Percentiles rank a stretch among this genome's conserved stretches.
Conservation (phyloP, 164 flowering plant species). For the Aristolochia californica region DNA sequence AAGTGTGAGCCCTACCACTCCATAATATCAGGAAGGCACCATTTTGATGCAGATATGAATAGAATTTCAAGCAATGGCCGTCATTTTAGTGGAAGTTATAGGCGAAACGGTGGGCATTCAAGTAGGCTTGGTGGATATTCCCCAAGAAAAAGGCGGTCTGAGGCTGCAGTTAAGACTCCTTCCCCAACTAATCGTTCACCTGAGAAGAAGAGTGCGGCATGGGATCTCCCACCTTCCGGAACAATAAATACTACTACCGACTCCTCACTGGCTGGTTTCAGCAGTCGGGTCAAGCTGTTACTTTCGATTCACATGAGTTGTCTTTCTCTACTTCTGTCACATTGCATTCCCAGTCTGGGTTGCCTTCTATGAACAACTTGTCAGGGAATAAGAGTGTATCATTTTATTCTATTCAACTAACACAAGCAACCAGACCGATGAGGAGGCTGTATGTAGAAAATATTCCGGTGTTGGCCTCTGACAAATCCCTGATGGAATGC, state of each 20-base stretch:
- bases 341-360: constrained; percentile 21
- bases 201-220: constrained; percentile 59
- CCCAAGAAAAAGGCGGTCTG: constrained; percentile 83
- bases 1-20: constrained; percentile 30
- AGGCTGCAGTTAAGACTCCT: constrained; percentile 61
- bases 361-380: constrained; percentile 6
- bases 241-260: constrained; percentile 12
- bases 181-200: constrained; percentile 61
- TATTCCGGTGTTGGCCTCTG: constrained; percentile 64
- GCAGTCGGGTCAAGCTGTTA: constrained; percentile 13
- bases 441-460: constrained; percentile 84
- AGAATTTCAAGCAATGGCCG: constrained; percentile 39
- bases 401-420: constrained; percentile 67
- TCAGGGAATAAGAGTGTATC: constrained; percentile 18
- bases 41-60: constrained; percentile 38
- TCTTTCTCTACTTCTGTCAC: constrained; percentile 19
- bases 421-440: constrained; percentile 77
- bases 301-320: constrained; percentile 18
- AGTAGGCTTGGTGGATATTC: constrained; percentile 97
- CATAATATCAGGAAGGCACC: constrained; percentile 27
- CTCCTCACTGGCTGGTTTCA: constrained; percentile 20
- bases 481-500: constrained; percentile 57
- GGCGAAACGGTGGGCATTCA: constrained; percentile 35
- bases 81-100: constrained; percentile 29
- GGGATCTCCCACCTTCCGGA: constrained; percentile 70